Conservation (phyloP, 139 green algal species). For the Picochlorum sp. region DNA sequence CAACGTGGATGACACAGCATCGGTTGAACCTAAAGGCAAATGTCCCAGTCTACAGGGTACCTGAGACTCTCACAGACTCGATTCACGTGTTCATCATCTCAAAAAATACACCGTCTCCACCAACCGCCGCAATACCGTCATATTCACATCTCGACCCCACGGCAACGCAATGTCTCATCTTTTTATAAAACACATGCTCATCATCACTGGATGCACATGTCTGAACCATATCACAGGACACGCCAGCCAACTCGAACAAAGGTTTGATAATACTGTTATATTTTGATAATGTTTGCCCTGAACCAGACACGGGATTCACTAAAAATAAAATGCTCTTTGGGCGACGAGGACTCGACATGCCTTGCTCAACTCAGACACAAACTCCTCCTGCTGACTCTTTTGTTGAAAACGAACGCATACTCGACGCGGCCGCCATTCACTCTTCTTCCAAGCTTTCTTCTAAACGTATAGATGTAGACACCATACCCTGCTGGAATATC, state of each 20-base stretch:
- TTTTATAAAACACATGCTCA: neutral
- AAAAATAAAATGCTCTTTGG: neutral
- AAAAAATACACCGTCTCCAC: constrained; percentile 83
- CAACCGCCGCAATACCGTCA: constrained; percentile 33
- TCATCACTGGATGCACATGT: neutral
- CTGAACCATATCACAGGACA: neutral
- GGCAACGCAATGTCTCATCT: neutral
- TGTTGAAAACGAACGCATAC: neutral
- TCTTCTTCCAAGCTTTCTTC: too few relatives aligned
- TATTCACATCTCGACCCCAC: neutral
- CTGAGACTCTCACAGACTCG: neutral
- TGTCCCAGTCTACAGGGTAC: constrained; percentile 56
- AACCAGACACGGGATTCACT: neutral
- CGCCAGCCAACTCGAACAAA: neutral
- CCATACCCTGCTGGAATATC: too few relatives aligned
- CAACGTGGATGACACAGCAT: constrained; percentile 74
- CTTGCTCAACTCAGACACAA: neutral
- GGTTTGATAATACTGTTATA: neutral
- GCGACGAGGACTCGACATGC: neutral
- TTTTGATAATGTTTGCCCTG: neutral
- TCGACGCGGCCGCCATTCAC: too few relatives aligned
- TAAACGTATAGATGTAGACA: too few relatives aligned
- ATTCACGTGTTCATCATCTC: constrained; percentile 72
- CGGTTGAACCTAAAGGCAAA: constrained; percentile 75
- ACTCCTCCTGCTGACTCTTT: neutral